Conservation (phyloP, 257 asterid genomes). For the Leptodermis oblonga region DNA sequence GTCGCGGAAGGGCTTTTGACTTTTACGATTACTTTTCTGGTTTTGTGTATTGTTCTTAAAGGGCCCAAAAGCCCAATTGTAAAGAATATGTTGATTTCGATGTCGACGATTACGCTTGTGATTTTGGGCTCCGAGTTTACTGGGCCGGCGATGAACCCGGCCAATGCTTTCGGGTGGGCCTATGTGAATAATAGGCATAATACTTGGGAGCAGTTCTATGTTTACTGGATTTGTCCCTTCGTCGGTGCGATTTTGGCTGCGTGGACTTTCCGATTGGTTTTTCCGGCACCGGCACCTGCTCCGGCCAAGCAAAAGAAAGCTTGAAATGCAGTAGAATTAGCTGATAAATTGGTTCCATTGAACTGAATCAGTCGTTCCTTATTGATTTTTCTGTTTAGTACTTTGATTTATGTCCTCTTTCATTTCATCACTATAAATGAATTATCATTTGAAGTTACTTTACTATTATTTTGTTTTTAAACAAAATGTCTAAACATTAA, state of each 20-base stretch:
- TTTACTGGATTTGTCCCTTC: constrained; percentile 8
- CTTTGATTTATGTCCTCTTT: not conserved
- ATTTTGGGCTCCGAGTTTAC: constrained; percentile 68
- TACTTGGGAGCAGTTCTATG: constrained; percentile 12
- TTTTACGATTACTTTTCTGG: constrained; percentile 60
- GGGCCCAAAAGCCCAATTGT: constrained; percentile 58
- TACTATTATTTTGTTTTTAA: too few relatives aligned
- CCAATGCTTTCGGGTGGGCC: constrained; percentile 37
- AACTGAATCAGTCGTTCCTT: not conserved
- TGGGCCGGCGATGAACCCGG: constrained; percentile 97
- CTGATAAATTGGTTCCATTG: not conserved
- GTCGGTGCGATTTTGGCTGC: constrained; percentile 9
- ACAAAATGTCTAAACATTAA: too few relatives aligned
- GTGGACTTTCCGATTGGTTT: not conserved
- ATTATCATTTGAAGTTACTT: too few relatives aligned
- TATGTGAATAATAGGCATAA: constrained; percentile 2
- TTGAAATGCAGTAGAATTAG: not conserved
- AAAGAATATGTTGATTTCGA: constrained; percentile 63
- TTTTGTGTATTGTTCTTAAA: constrained; percentile 49
- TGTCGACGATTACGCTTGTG: constrained; percentile 53
- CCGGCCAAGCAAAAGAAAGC: constrained; percentile 7
- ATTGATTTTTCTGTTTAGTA: not conserved
- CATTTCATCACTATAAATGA: not conserved
- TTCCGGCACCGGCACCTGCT: not conserved
- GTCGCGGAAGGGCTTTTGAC: constrained; percentile 84